These are phyloP conservation scores for Cercophora samala DNA, from an alignment of 495 filamentous ascomycete genomes.

Conservation along the genomic window DNA sequence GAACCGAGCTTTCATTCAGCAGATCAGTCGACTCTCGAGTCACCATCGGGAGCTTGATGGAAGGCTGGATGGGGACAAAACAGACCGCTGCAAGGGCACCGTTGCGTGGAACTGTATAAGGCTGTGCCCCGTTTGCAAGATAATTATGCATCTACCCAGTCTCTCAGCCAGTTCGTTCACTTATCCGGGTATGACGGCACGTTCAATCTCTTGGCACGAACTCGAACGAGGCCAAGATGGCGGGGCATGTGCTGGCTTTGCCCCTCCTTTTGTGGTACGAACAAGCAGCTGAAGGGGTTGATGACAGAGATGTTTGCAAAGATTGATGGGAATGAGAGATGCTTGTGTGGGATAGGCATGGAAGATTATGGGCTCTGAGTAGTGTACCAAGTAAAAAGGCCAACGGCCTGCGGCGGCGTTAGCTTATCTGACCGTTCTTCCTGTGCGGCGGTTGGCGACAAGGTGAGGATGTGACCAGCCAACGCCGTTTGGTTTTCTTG, in stretches of 20 bases:
- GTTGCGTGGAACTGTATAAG: conserved; percentile 5
- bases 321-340: not conserved
- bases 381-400: not conserved
- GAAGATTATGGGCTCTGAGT: not conserved
- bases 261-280: not conserved
- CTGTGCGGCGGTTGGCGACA: not conserved
- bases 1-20: not conserved
- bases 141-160: conserved; percentile 1
- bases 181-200: not conserved
- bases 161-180: not conserved
- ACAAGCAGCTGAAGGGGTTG: not conserved
- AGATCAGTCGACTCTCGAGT: conserved; percentile 4
- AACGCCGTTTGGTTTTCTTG: not conserved
- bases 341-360: not conserved
- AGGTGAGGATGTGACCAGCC: not conserved
- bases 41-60: not conserved
- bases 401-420: not conserved
- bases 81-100: not conserved
- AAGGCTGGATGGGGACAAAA: not conserved
- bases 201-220: conserved; percentile 1
- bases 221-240: not conserved
- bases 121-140: not conserved
- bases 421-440: not conserved
- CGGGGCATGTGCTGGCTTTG: not conserved
- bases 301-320: not conserved